A percentile compares a stretch with the other conserved stretches of the same genome.
Evolutionary conservation across 192 early-diverging fungal genomes (phyloP).

Genomic region (Backusella luteola): DNA sequence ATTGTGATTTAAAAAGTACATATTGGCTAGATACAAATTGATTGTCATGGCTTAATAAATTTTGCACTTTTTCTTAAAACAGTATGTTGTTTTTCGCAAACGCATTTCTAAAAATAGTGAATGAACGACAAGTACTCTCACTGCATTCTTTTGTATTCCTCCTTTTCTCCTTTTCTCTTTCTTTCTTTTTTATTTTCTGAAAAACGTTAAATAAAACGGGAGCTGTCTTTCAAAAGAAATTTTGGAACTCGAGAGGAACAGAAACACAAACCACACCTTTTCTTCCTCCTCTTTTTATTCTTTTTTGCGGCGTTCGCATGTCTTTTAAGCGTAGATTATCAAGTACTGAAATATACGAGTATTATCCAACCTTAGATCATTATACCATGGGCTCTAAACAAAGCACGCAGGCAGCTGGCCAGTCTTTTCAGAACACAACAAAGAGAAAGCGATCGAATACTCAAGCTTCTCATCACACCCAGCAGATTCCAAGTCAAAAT

Average conservation of each 20-base stretch:
- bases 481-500: not conserved
- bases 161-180: not conserved
- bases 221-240: not conserved
- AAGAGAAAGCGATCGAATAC: slow-evolving; percentile 22
- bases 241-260: not conserved
- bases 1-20: not conserved
- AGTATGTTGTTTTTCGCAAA: not conserved
- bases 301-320: slow-evolving; percentile 12
- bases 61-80: not conserved
- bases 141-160: not conserved
- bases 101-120: slow-evolving; percentile 3
- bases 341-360: slow-evolving; percentile 14
- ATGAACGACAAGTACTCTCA: not conserved
- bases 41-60: no score
- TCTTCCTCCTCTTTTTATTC: not conserved
- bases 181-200: not conserved
- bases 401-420: slow-evolving; percentile 10
- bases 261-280: not conserved
- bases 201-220: not conserved
- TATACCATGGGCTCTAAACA: slow-evolving; percentile 31
- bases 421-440: not conserved
- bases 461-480: not conserved
- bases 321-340: slow-evolving; percentile 24
- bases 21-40: no score
- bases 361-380: slow-evolving; percentile 17